Base-by-base conservation (phyloP, 352 stramenopile genomes). In the Hyaloperonospora brassicae region DNA sequence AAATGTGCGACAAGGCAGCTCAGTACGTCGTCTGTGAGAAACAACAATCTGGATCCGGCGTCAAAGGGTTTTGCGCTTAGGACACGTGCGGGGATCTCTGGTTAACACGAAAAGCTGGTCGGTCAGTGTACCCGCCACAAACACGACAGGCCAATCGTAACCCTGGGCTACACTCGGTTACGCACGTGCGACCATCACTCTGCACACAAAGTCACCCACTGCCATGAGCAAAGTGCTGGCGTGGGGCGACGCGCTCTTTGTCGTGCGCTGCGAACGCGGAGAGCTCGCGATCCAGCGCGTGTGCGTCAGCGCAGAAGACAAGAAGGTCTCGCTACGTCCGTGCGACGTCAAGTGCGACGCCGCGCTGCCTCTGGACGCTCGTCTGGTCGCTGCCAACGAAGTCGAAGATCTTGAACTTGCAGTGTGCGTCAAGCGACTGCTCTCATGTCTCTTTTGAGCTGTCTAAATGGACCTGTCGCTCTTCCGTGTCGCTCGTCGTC, bases 391-490 rank as follows among this genome's bases (percentile, higher is more conserved):
- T 21, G 66, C 62, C 5, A 66, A 66, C 44, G 62, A 74, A 51
- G 66, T 80, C 41, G 60, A 72, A 52, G 60, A 78, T 44, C 39
- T 50, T 0, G 40, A 63, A 5, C 49, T 80, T n/a, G 71, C 66
- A 44, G 64, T 52, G 73, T 84, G 57, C 50, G 64, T 72, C 43
- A 13, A 23, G 43, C 21, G 17, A n/a, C 36, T 34, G 27, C 27
- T 17, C 27, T 34, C 8, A 34, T 4, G 4, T 8, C 27, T 34
- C 4, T 34, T 34, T 9, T 34, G 8, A 0, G 27, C 27, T 34
- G 27, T 34, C 4, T 4, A 34, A 34, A 8, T 9, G 27, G 4
- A 34, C 27, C 27, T 9, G 8, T 34, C 8, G 8, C 24, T 45
- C 2, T n/a, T 17, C 21, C 45, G n/a, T 52, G 12, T 22, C 17